Percentiles rank a stretch among this genome's conserved stretches.
Conservation (phyloP, 495 filamentous ascomycete genomes). For the Massariosphaeria phaeospora region DNA sequence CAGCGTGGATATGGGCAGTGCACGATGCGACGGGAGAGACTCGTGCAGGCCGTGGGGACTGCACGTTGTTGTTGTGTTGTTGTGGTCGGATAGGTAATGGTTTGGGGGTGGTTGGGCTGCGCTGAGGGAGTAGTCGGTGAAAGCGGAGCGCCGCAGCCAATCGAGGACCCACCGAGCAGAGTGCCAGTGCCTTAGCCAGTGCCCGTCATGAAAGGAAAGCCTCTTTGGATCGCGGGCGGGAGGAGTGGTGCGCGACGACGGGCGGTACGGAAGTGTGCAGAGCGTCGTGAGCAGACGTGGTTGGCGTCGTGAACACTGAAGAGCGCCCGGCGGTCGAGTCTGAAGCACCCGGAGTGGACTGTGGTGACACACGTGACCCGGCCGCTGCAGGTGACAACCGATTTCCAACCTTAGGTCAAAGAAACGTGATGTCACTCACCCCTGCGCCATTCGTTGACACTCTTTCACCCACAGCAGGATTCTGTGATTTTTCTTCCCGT, state of each 20-base stretch:
- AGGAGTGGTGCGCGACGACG: background rate
- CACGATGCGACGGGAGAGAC: background rate
- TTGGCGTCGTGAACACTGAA: too few species aligned
- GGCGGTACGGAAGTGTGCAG: background rate
- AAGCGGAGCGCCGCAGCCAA: conserved; percentile 8
- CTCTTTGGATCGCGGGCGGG: background rate
- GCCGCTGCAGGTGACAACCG: too few species aligned
- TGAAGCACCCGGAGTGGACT: too few species aligned
- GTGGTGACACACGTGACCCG: too few species aligned
- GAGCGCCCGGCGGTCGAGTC: too few species aligned
- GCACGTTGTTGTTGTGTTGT: background rate
- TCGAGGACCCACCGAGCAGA: conserved; percentile 1
- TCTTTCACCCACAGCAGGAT: too few species aligned
- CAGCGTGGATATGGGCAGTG: conserved; percentile 5
- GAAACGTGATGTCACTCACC: too few species aligned
- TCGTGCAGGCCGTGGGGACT: background rate
- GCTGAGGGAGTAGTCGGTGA: conserved; percentile 13
- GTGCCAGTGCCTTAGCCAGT: conserved; percentile 4
- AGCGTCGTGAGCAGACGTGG: too few species aligned
- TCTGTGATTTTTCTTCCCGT: too few species aligned
- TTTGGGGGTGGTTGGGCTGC: conserved; percentile 10
- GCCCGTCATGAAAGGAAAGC: conserved; percentile 8
- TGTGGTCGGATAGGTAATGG: background rate
- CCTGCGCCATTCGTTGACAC: too few species aligned
- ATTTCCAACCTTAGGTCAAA: too few species aligned